These are phyloP conservation scores for Tylopilus sp. DNA, from an alignment of 768 basidiomycete genomes.

Conservation along the genomic window DNA sequence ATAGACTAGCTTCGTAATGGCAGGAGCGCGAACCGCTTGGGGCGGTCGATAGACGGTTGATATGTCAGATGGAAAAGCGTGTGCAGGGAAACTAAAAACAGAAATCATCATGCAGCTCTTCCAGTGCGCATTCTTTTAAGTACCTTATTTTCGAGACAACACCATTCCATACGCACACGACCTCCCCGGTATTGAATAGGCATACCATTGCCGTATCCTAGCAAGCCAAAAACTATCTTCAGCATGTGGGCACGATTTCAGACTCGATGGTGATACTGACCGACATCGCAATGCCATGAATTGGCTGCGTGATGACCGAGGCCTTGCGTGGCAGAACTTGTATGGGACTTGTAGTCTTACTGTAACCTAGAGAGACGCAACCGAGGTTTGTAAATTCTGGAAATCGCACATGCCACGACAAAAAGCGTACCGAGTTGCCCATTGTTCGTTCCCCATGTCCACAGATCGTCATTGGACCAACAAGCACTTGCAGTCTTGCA, in stretches of 20 bases:
- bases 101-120: background rate
- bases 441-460: constrained; percentile 90
- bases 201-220: constrained; percentile 84
- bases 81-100: constrained; percentile 61
- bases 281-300: constrained; percentile 70
- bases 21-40: constrained; percentile 63
- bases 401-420: background rate
- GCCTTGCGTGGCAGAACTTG: constrained; percentile 80
- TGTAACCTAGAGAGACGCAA: constrained; percentile 54
- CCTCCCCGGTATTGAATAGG: constrained; percentile 74
- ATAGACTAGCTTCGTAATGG: constrained; percentile 74
- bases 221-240: background rate
- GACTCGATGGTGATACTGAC: constrained; percentile 39
- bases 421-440: constrained; percentile 76
- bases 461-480: constrained; percentile 73
- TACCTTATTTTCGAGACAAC: constrained; percentile 71
- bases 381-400: background rate
- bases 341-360: constrained; percentile 66
- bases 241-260: background rate
- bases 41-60: constrained; percentile 73
- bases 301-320: constrained; percentile 67
- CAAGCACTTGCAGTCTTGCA: constrained; percentile 85
- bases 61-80: constrained; percentile 74
- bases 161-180: constrained; percentile 80
- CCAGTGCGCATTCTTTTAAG: constrained; percentile 14